phyloP scores from a whole-genome alignment of 1,284 basidiomycete species.

The Rhodotorula sp. region DNA sequence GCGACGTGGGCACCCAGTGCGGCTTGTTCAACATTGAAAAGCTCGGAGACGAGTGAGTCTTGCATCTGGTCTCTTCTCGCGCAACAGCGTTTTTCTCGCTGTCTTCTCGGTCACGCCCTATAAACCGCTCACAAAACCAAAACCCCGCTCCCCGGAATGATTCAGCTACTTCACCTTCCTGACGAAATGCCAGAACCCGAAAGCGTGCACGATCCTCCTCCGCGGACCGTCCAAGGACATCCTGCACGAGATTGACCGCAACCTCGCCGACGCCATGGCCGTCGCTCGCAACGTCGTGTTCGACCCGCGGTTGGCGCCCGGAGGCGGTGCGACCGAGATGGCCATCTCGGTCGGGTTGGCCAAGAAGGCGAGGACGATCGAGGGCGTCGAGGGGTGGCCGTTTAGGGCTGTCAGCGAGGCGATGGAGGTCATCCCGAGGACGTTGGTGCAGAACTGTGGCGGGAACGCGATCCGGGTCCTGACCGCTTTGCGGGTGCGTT shows the following conservation, averaged over 20 bases:
- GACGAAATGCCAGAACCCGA: conserved; percentile 84
- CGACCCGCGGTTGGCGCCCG: conserved; percentile 85
- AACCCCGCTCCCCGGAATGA: no score
- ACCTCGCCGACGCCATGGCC: conserved; percentile 95
- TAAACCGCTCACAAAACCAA: no score
- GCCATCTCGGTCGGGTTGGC: conserved; percentile 86
- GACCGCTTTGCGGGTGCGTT: conserved; percentile 77
- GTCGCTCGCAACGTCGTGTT: conserved; percentile 97
- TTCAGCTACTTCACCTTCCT: conserved; percentile 96
- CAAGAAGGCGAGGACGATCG: conserved; percentile 73
- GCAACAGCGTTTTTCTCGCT: no score
- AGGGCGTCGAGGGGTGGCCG: conserved; percentile 84
- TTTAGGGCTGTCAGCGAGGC: conserved; percentile 91
- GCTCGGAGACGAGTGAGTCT: conserved; percentile 86
- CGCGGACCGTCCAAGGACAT: conserved; percentile 98
- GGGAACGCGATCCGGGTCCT: conserved; percentile 91
- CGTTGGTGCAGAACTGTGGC: conserved; percentile 91
- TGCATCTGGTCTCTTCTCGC: no score
- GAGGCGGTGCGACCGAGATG: conserved; percentile 98
- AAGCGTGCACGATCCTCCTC: conserved; percentile 98
- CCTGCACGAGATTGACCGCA: conserved; percentile 95
- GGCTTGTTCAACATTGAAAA: conserved; percentile 96
- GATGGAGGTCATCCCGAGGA: conserved; percentile 95
- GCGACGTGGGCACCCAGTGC: conserved; percentile 87
- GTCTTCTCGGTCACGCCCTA: no score